These are phyloP conservation scores for Glycine soja DNA, from an alignment of 306 rosid genomes.

Conservation along the genomic window DNA sequence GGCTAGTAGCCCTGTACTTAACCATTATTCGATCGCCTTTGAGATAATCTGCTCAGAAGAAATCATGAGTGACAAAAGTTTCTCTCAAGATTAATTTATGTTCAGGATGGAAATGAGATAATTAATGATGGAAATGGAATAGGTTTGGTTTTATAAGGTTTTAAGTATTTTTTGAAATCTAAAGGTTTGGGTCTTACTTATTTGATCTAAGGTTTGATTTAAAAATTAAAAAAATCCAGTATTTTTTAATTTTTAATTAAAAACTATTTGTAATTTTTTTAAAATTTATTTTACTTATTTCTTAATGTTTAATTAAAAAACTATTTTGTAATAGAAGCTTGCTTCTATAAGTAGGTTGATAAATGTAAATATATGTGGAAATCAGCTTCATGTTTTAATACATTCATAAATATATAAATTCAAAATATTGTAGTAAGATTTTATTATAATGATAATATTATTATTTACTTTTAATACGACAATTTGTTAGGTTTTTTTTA, in stretches of 20 bases:
- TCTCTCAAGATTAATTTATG: conserved; percentile 8
- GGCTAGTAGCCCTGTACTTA: background rate
- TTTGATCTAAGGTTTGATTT: background rate
- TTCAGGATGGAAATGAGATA: background rate
- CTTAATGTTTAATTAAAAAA: background rate
- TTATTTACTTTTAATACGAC: background rate
- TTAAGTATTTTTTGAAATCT: background rate
- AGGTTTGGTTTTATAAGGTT: background rate
- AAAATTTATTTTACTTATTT: too few species aligned
- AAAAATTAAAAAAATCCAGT: background rate
- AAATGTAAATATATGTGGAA: background rate
- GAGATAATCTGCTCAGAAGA: conserved; percentile 17
- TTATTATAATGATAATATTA: background rate
- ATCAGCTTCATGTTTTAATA: background rate
- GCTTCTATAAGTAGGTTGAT: background rate
- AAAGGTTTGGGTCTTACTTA: background rate
- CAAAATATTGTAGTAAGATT: background rate
- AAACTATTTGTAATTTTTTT: background rate
- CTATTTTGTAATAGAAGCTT: background rate
- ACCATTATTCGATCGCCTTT: conserved; percentile 21
- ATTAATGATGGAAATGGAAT: background rate
- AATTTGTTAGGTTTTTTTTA: background rate
- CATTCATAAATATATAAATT: background rate
- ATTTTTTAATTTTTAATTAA: background rate
- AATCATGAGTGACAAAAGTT: conserved; percentile 8